phyloP scores from a whole-genome alignment of 768 basidiomycete species.

The Lactarius akahatsu region DNA sequence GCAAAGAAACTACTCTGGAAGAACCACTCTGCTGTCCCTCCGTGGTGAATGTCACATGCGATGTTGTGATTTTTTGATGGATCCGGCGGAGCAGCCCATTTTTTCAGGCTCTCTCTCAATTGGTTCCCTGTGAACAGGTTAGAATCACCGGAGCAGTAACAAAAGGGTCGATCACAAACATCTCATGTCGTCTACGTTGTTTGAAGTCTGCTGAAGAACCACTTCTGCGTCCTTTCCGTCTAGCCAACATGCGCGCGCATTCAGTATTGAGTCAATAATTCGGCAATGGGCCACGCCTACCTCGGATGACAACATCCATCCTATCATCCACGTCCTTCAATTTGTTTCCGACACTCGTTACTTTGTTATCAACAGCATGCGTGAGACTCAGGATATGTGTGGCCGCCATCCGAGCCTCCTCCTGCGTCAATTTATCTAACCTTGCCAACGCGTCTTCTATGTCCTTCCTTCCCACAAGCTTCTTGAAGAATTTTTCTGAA shows the following conservation, averaged over 20 bases:
- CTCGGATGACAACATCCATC: background rate
- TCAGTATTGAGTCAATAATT: fast-evolving
- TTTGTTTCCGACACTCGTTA: no score
- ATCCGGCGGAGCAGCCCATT: no score
- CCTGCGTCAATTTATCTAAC: background rate
- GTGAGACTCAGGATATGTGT: background rate
- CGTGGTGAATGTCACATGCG: no score
- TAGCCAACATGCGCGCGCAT: background rate
- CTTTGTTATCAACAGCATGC: background rate
- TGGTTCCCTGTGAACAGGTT: no score
- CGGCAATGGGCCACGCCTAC: background rate
- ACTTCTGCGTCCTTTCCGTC: background rate
- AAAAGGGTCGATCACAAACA: background rate
- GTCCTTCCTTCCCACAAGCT: background rate
- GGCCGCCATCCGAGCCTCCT: background rate
- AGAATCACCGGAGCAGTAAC: background rate
- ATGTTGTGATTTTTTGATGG: no score
- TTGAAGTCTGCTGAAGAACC: background rate
- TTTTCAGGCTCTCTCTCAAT: no score
- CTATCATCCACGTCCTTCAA: background rate
- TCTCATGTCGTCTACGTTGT: background rate
- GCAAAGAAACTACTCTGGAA: no score
- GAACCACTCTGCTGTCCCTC: no score
- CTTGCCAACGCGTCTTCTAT: background rate
- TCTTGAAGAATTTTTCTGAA: background rate